phyloP scores from a whole-genome alignment of 352 stramenopile species.

The Phytophthora ramorum region DNA sequence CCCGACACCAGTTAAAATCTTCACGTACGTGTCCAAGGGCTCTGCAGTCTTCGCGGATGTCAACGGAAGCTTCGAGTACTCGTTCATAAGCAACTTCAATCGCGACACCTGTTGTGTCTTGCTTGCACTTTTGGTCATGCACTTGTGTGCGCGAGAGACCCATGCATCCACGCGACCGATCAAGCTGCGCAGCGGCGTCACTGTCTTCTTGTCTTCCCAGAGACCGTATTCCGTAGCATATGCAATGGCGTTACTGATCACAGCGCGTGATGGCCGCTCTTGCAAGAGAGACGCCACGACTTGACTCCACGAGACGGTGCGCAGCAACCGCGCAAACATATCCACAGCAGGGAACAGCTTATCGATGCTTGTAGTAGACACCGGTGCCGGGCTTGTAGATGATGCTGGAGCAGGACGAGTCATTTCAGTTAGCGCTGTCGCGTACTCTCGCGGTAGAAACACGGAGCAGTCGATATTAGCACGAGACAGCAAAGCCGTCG shows the following conservation, averaged over 20 bases:
- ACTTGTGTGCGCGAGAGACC: constrained; percentile 85
- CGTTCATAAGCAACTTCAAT: constrained; percentile 82
- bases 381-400: constrained; percentile 2
- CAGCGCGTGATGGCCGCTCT: constrained; percentile 72
- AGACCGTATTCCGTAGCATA: constrained; percentile 69
- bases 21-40: constrained; percentile 49
- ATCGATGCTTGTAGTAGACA: constrained; percentile 44
- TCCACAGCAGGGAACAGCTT: constrained; percentile 75
- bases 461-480: constrained; percentile 29
- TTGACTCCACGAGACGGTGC: constrained; percentile 75
- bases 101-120: constrained; percentile 66
- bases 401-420: constrained; percentile 12
- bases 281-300: constrained; percentile 79
- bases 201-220: constrained; percentile 78
- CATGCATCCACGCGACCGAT: constrained; percentile 81
- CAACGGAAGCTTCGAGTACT: constrained; percentile 90
- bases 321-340: constrained; percentile 69
- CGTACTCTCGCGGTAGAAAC: constrained; percentile 63
- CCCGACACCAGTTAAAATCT: constrained; percentile 28
- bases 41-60: constrained; percentile 54
- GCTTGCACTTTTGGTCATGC: constrained; percentile 63
- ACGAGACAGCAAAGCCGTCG: constrained; percentile 44
- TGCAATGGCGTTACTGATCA: constrained; percentile 61
- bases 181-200: constrained; percentile 70
- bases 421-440: constrained; percentile 46